Conservation (phyloP, 106 monocot species). For the Dendrobium officinale region DNA sequence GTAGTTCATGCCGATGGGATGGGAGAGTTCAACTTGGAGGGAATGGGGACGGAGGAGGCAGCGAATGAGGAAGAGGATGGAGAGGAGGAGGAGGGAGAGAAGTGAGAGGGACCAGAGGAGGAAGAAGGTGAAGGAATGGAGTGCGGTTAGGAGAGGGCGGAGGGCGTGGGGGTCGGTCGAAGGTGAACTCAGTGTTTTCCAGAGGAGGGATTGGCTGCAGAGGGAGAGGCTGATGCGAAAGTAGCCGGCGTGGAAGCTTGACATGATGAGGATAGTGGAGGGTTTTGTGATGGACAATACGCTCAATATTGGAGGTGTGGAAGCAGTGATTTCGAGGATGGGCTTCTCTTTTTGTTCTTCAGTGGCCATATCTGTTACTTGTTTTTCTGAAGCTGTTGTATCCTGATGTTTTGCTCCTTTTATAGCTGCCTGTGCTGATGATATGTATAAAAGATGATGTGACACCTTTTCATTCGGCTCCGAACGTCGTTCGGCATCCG, state of each 20-base stretch:
- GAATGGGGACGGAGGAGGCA: constrained; percentile 23
- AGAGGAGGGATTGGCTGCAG: constrained; percentile 18
- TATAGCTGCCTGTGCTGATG: too few species aligned
- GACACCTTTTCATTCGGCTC: too few species aligned
- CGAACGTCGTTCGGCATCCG: too few species aligned
- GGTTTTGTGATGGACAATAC: neutral
- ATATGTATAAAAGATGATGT: too few species aligned
- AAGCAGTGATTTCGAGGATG: neutral
- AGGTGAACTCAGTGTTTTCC: constrained; percentile 11
- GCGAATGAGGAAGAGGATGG: constrained; percentile 27
- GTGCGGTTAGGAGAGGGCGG: neutral
- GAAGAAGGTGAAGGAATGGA: constrained; percentile 3
- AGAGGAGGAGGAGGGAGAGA: constrained; percentile 16
- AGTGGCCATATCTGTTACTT: neutral
- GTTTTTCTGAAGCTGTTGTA: too few species aligned
- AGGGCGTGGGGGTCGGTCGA: constrained; percentile 2
- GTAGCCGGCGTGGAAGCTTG: constrained; percentile 30
- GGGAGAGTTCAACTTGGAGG: constrained; percentile 25
- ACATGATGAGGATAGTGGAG: constrained; percentile 4
- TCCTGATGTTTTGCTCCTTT: too few species aligned
- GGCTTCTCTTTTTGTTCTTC: neutral
- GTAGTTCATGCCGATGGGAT: constrained; percentile 30
- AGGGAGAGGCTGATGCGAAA: constrained; percentile 21
- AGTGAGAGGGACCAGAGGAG: constrained; percentile 18
- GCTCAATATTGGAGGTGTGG: neutral